Conservation (phyloP, 345 rosid genomes). For the Trapa bicornis region DNA sequence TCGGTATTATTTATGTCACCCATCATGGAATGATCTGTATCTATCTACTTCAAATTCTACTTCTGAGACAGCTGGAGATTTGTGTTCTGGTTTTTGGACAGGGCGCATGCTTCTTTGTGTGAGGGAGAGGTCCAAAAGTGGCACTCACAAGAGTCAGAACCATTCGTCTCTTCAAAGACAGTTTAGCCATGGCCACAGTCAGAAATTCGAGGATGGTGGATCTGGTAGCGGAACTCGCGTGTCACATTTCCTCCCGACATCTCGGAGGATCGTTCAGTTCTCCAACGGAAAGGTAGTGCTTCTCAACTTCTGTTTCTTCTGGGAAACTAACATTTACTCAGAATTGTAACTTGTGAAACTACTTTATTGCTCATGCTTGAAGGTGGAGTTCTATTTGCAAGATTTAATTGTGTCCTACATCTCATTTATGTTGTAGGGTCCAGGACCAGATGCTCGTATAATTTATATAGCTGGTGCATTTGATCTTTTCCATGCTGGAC, state of each 20-base stretch:
- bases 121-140: conserved; percentile 51
- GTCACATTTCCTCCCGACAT: conserved; percentile 66
- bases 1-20: background rate
- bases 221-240: conserved; percentile 44
- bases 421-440: conserved; percentile 33
- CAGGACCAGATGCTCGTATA: conserved; percentile 52
- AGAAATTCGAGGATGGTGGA: conserved; percentile 49
- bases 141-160: conserved; percentile 28
- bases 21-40: background rate
- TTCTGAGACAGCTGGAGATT: background rate
- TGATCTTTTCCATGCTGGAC: conserved; percentile 83
- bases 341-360: background rate
- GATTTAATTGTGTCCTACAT: background rate
- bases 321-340: background rate
- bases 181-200: conserved; percentile 51
- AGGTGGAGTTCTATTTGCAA: background rate
- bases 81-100: conserved; percentile 14
- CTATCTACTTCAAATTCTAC: background rate
- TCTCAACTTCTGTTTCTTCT: background rate
- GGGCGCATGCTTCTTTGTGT: conserved; percentile 72
- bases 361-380: background rate
- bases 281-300: conserved; percentile 50
- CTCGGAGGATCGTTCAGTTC: conserved; percentile 71
- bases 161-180: conserved; percentile 65
- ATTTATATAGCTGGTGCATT: conserved; percentile 71